A percentile compares a stretch with the other conserved stretches of the same genome.
phyloP scores from a whole-genome alignment of 2,329 filamentous ascomycete genomes.

The Spiromastix sp. region DNA sequence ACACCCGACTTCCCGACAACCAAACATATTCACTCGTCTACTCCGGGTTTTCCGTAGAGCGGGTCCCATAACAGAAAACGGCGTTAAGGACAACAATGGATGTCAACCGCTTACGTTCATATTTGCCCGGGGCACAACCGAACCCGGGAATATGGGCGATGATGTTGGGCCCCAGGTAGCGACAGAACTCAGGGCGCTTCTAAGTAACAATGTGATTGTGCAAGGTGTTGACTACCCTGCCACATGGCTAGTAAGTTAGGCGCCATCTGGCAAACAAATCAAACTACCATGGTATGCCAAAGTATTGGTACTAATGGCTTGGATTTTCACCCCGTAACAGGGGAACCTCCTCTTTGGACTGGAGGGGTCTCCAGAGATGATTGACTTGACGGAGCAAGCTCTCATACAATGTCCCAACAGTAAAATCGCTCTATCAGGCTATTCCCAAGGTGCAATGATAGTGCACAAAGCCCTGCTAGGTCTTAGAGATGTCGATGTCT shows the following conservation, averaged over 20 bases:
- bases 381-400: slow-evolving; percentile 19
- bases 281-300: not conserved
- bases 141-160: slow-evolving; percentile 33
- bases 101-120: slow-evolving; percentile 35
- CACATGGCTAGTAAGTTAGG: slow-evolving; percentile 10
- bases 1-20: not conserved
- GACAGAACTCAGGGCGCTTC: slow-evolving; percentile 14
- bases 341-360: slow-evolving; percentile 19
- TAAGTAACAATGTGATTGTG: slow-evolving; percentile 18
- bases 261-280: slow-evolving; percentile 21
- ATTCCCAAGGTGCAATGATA: slow-evolving; percentile 27
- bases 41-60: slow-evolving; percentile 7
- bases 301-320: not conserved
- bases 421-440: slow-evolving; percentile 25
- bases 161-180: slow-evolving; percentile 30
- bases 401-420: slow-evolving; percentile 22
- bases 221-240: slow-evolving; percentile 26
- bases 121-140: slow-evolving; percentile 34
- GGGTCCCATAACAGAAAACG: slow-evolving; percentile 27
- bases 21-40: not conserved
- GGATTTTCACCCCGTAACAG: slow-evolving; percentile 7
- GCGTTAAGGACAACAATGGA: slow-evolving; percentile 26
- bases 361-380: slow-evolving; percentile 21
- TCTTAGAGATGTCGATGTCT: slow-evolving; percentile 23
- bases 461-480: slow-evolving; percentile 21